Evolutionary conservation across 306 rosid genomes (phyloP), one percentile per base, ranked within the genome.

Genomic region (Malus sieversii): DNA sequence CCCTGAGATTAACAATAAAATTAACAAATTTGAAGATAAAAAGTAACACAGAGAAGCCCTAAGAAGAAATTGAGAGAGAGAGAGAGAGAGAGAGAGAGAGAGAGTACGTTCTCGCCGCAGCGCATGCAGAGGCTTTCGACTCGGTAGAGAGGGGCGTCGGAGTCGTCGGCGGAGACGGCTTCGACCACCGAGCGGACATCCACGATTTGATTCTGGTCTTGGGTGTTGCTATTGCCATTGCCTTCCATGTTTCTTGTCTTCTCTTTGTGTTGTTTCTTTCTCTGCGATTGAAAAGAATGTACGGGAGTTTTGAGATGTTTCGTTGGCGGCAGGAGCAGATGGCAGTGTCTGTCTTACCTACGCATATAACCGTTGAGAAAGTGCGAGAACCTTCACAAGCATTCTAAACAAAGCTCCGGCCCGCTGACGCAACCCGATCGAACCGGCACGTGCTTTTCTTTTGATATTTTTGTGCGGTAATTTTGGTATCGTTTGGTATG

Each of bases 41-140:
- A 60, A 10, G 18, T 1, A 11, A 22, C 18, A 25, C 32, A 4
- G 61, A 18, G 27, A 18, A 4, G 11, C 13, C 45, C 14, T 19
- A n/a, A 57, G 11, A 4, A n/a, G 30, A 9, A 19, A 22, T 9
- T 18, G 40, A 10, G 14, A 18, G 68, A 35, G 35, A 57, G 25
- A 25, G 25, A 25, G 25, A 25, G 25, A 71, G 42, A 45, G 63
- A 71, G 42, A 45, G 63, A 71, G 42, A 45, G 63, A 72, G 42
- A 4, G 13, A 8, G 32, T 83, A 95, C 98, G 44, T 95, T 95
- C 80, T 89, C 78, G 46, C 84, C 75, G 69, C 97, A 95, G 55
- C 97, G 97, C 98, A 95, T 95, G 83, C 98, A 95, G 77, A 92
- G 93, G 82, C 97, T 89, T 79, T 95, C 97, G 58, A 95, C 70